Conservation (phyloP, 768 basidiomycete genomes). For the Naganishia onofrii region DNA sequence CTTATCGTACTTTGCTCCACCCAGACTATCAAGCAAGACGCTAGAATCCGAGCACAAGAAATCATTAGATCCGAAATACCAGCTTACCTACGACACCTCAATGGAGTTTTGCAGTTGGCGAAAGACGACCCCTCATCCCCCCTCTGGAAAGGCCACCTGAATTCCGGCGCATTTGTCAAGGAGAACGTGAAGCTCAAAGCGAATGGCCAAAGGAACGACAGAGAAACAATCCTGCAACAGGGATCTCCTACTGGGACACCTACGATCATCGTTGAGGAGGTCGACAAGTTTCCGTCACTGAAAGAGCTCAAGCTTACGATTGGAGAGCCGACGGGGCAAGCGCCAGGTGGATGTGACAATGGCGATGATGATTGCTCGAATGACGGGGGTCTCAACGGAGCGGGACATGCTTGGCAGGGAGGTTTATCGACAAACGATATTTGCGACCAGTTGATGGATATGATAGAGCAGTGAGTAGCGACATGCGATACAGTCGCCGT, state of each 20-base stretch:
- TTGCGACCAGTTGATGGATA: background rate
- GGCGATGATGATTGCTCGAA: background rate
- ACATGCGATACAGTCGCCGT: background rate
- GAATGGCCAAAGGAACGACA: background rate
- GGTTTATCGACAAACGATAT: background rate
- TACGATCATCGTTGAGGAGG: background rate
- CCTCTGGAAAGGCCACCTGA: conserved; percentile 25
- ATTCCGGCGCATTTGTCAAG: conserved; percentile 10
- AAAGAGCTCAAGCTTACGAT: too few relatives aligned
- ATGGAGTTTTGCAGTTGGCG: background rate
- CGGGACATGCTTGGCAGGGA: background rate
- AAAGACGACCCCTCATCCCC: conserved; percentile 18
- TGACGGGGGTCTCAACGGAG: background rate
- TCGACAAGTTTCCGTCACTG: too few relatives aligned
- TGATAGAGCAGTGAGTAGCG: conserved; percentile 11
- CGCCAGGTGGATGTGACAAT: background rate
- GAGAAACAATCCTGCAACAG: too few relatives aligned
- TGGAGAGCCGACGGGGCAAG: too few relatives aligned
- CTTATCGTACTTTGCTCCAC: background rate
- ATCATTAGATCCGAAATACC: conserved; percentile 9
- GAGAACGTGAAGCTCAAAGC: conserved; percentile 14
- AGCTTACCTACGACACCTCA: conserved; percentile 1
- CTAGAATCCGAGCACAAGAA: background rate
- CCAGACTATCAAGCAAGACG: background rate
- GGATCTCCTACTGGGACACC: background rate